Conservation (phyloP, 345 rosid genomes). For the Hibiscus tridactylites region DNA sequence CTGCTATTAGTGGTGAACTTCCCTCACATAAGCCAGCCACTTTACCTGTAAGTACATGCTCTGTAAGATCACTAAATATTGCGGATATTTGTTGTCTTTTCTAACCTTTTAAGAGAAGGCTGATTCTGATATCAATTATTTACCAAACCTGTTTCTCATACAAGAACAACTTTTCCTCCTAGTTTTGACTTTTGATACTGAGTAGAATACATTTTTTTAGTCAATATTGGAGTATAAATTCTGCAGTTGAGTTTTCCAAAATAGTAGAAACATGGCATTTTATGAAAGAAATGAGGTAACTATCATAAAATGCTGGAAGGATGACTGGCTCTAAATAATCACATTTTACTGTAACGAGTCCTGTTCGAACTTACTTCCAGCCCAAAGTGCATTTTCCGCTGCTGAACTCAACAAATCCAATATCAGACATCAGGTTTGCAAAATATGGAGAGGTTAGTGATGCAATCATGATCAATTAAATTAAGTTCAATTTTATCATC, state of each 20-base stretch:
- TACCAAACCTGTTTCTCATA: not conserved
- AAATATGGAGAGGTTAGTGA: constrained; percentile 49
- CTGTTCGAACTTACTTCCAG: constrained; percentile 15
- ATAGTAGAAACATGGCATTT: not conserved
- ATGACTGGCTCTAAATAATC: not conserved
- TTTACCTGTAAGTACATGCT: constrained; percentile 18
- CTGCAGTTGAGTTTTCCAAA: not conserved
- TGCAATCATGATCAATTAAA: not conserved
- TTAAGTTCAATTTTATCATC: not conserved
- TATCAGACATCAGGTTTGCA: constrained; percentile 39
- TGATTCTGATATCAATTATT: not conserved
- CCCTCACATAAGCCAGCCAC: constrained; percentile 17
- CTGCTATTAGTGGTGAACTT: constrained; percentile 48
- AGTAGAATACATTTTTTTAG: not conserved
- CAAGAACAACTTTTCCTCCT: not conserved
- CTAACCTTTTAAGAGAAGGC: not conserved
- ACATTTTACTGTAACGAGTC: not conserved
- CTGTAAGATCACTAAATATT: not conserved
- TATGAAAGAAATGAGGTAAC: not conserved
- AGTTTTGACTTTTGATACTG: not conserved
- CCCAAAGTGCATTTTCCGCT: constrained; percentile 40
- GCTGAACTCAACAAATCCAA: constrained; percentile 27
- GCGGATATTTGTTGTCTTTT: not conserved
- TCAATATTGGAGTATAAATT: not conserved
- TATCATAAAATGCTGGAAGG: not conserved